Conservation (phyloP, 352 stramenopile species). For the Pythium folliculosum region DNA sequence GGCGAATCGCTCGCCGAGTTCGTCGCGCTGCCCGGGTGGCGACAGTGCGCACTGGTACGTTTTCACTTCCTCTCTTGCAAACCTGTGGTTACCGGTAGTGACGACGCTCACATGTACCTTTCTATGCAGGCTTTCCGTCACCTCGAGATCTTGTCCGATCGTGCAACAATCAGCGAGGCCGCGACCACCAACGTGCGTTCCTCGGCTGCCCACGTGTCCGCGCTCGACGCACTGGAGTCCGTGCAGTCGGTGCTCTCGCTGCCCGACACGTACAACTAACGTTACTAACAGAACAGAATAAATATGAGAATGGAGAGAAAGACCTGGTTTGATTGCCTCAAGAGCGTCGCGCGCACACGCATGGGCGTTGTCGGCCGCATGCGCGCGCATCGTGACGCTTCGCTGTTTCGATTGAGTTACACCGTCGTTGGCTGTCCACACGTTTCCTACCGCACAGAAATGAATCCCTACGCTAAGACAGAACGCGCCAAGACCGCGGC, state of each 20-base stretch:
- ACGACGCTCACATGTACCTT: too few relatives aligned
- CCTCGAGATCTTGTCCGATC: background rate
- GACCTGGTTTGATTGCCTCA: slow-evolving; percentile 10
- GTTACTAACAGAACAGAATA: background rate
- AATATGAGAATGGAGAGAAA: background rate
- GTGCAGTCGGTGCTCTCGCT: slow-evolving; percentile 33
- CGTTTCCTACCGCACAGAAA: background rate
- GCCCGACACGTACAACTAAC: slow-evolving; percentile 19
- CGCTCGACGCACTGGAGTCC: slow-evolving; percentile 25
- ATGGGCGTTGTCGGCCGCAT: background rate
- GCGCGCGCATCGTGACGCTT: background rate
- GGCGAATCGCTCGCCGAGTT: slow-evolving; percentile 26
- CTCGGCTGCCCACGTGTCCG: background rate
- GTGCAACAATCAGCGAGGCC: background rate
- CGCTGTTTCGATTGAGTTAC: background rate
- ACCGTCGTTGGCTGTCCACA: background rate
- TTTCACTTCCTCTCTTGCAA: background rate
- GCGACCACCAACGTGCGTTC: background rate
- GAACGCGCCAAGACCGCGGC: background rate
- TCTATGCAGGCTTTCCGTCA: slow-evolving; percentile 13
- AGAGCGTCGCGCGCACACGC: background rate
- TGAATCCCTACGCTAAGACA: background rate
- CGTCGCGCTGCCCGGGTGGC: slow-evolving; percentile 33
- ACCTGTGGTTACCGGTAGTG: background rate
- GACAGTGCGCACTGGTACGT: slow-evolving; percentile 33